phyloP scores from a whole-genome alignment of 768 basidiomycete genomes.

The Phallus indusiatus region DNA sequence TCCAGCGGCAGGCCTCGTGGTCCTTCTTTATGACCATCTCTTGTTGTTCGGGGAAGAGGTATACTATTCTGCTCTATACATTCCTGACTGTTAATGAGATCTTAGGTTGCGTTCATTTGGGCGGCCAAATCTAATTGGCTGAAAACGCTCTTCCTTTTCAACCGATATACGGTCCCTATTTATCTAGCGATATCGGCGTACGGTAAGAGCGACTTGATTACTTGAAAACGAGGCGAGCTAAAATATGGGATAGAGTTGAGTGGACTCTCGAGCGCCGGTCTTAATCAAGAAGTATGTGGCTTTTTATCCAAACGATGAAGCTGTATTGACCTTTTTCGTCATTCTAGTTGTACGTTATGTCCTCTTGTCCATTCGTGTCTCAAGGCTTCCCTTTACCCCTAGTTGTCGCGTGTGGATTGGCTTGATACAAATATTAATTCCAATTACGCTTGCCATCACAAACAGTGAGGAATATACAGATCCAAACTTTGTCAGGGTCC shows the following conservation, averaged over 20 bases:
- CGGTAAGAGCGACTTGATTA: constrained; percentile 16
- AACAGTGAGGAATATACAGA: background rate
- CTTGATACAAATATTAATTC: background rate
- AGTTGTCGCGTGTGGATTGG: background rate
- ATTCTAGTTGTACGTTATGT: background rate
- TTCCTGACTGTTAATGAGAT: background rate
- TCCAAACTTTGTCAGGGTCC: background rate
- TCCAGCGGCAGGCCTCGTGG: constrained; percentile 23
- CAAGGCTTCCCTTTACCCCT: background rate
- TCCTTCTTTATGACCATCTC: constrained; percentile 33
- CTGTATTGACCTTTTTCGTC: background rate
- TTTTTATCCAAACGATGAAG: background rate
- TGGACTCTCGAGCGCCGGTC: background rate
- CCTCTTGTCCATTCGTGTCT: background rate
- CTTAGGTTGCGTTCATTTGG: constrained; percentile 26
- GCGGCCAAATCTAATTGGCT: constrained; percentile 25
- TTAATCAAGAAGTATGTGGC: background rate
- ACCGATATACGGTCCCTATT: constrained; percentile 29
- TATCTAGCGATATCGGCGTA: constrained; percentile 18
- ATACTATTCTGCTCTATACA: background rate
- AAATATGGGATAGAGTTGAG: background rate
- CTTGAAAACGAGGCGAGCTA: background rate
- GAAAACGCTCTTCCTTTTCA: constrained; percentile 31
- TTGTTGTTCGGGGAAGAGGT: constrained; percentile 33
- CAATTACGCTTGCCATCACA: background rate